Evolutionary conservation across 208 protist species (phyloP).

Genomic region (Trypanosoma mega): DNA sequence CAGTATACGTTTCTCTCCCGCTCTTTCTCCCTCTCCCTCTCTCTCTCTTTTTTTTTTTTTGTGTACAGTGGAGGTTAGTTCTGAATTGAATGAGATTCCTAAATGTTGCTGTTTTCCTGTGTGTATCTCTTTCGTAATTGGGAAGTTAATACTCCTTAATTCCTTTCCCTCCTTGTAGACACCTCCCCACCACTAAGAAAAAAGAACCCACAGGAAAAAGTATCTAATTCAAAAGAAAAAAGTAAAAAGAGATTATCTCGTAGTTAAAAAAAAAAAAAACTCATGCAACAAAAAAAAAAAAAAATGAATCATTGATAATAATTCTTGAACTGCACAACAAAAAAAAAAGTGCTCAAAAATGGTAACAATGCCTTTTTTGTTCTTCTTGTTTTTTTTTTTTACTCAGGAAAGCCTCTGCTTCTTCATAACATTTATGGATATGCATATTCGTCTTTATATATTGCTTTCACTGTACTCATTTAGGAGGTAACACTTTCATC

Average conservation of each 20-base stretch:
- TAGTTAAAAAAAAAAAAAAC: not conserved
- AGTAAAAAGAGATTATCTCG: not conserved
- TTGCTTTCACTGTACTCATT: constrained; percentile 9
- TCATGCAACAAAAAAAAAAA: not conserved
- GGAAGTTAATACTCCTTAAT: too few relatives aligned
- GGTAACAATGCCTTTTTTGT: too few relatives aligned
- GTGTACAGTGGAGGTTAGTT: too few relatives aligned
- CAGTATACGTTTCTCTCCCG: too few relatives aligned
- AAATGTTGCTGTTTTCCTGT: too few relatives aligned
- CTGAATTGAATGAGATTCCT: too few relatives aligned
- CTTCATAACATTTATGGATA: constrained; percentile 9
- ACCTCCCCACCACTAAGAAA: not conserved
- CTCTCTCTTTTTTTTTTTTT: too few relatives aligned
- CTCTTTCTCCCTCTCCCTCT: too few relatives aligned
- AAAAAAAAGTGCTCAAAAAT: not conserved
- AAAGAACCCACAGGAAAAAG: not conserved
- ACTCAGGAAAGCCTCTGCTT: too few relatives aligned
- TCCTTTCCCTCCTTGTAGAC: too few relatives aligned
- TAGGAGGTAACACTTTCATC: not conserved
- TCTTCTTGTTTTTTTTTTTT: too few relatives aligned
- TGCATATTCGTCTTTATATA: constrained; percentile 5
- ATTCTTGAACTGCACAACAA: not conserved
- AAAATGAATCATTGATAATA: not conserved
- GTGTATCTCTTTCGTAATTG: too few relatives aligned
- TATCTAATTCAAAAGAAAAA: not conserved